Evolutionary conservation across 1,284 basidiomycete species (phyloP).

Genomic region (Volvariella volvacea): DNA sequence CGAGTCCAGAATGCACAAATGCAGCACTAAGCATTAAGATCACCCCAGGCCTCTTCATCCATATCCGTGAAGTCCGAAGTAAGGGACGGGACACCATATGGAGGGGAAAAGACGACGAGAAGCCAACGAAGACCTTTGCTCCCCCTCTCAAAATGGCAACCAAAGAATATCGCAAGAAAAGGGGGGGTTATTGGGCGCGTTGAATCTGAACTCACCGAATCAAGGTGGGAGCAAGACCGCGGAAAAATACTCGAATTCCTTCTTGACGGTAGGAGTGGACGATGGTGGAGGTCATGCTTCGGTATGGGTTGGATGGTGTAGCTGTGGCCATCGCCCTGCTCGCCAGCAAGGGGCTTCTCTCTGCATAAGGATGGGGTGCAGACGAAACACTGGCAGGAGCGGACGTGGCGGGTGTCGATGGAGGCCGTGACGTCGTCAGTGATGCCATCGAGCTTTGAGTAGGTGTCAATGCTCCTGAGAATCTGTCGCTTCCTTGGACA

Average conservation of each 20-base stretch:
- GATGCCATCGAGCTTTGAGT: constrained; percentile 4
- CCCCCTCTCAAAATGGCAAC: no score
- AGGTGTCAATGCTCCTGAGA: background rate
- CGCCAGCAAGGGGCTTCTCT: constrained; percentile 8
- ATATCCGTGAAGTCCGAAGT: no score
- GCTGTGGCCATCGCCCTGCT: constrained; percentile 2
- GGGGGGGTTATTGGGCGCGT: no score
- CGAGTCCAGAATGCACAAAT: constrained; percentile 3
- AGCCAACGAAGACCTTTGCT: no score
- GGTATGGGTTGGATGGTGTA: constrained; percentile 38
- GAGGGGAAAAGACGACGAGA: no score
- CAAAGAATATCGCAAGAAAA: no score
- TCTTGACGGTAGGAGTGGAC: constrained; percentile 57
- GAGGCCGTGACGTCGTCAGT: background rate
- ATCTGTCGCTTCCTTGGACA: constrained; percentile 52
- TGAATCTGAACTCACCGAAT: constrained; percentile 72
- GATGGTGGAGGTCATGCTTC: constrained; percentile 50
- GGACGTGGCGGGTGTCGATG: background rate
- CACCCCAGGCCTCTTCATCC: background rate
- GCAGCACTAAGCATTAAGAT: constrained; percentile 3
- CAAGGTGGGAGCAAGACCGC: constrained; percentile 72
- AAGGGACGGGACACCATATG: no score
- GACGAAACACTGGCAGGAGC: no score
- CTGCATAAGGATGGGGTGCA: background rate
- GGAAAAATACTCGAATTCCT: constrained; percentile 64